These are phyloP conservation scores for Citrullus colocynthis DNA, from an alignment of 306 rosid genomes.

Conservation along the genomic window DNA sequence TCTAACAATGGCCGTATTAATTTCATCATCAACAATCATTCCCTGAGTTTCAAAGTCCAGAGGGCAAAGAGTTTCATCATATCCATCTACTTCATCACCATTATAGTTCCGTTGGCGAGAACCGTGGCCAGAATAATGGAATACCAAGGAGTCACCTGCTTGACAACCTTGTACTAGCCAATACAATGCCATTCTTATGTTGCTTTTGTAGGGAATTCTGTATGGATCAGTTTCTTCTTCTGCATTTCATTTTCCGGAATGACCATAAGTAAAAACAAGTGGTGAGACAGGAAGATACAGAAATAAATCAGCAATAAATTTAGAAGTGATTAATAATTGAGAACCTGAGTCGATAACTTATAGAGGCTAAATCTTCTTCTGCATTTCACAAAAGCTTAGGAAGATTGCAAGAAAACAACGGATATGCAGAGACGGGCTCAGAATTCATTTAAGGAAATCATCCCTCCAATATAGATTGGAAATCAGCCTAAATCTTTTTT, in stretches of 20 bases:
- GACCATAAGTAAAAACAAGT: not conserved
- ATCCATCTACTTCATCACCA: slow-evolving; percentile 95
- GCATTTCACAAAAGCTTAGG: not conserved
- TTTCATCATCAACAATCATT: slow-evolving; percentile 97
- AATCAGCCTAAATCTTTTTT: not conserved
- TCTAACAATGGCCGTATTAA: slow-evolving; percentile 60
- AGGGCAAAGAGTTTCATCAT: slow-evolving; percentile 90
- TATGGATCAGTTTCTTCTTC: slow-evolving; percentile 89
- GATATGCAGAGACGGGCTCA: not conserved
- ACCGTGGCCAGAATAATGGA: slow-evolving; percentile 99
- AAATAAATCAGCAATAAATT: not conserved
- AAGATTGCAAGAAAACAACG: not conserved
- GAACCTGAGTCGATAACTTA: not conserved
- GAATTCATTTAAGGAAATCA: not conserved
- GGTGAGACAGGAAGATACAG: not conserved
- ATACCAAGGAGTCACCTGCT: slow-evolving; percentile 87
- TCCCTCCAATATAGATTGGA: not conserved
- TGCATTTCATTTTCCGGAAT: slow-evolving; percentile 31
- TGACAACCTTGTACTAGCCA: slow-evolving; percentile 96
- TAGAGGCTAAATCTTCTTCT: not conserved
- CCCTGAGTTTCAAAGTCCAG: slow-evolving; percentile 98
- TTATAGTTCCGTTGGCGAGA: slow-evolving; percentile 75
- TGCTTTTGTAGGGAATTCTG: slow-evolving; percentile 59
- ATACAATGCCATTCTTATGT: slow-evolving; percentile 92
- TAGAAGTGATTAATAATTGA: not conserved